Evolutionary conservation across 768 basidiomycete species (phyloP).

Genomic region (Cystoderma amianthinum): DNA sequence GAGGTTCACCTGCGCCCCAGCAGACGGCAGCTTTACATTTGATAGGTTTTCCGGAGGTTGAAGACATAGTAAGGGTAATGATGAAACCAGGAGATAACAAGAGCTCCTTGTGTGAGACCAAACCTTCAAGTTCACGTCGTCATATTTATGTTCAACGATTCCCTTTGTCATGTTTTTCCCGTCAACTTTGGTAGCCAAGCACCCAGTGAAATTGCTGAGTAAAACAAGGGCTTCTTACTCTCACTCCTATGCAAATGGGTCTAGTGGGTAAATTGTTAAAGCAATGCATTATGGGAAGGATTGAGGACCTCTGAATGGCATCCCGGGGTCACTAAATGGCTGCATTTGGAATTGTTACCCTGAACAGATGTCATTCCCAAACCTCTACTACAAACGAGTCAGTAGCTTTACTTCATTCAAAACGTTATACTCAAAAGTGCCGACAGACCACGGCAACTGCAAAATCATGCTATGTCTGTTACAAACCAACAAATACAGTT

Average conservation of each 20-base stretch:
- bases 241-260: slow-evolving; percentile 1
- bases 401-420: slow-evolving; percentile 17
- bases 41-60: slow-evolving; percentile 72
- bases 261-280: neutral
- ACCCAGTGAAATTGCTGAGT: neutral
- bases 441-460: slow-evolving; percentile 69
- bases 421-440: slow-evolving; percentile 7
- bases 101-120: slow-evolving; percentile 4
- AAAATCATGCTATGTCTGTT: slow-evolving; percentile 74
- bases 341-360: neutral
- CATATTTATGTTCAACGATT: slow-evolving; percentile 2
- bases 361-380: slow-evolving; percentile 39
- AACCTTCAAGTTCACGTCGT: slow-evolving; percentile 2
- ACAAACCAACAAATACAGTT: slow-evolving; percentile 74
- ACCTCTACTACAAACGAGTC: slow-evolving; percentile 88
- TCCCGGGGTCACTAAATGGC: too few relatives aligned
- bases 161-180: slow-evolving; percentile 8
- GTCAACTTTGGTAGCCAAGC: neutral
- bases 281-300: neutral
- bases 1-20: slow-evolving; percentile 85
- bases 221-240: neutral
- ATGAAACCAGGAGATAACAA: slow-evolving; percentile 8
- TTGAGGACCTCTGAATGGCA: neutral
- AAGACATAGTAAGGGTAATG: slow-evolving; percentile 47
- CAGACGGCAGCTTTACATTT: slow-evolving; percentile 91